phyloP scores from a whole-genome alignment of 163 green algal genomes.

The Chlamydomonas reinhardtii region DNA sequence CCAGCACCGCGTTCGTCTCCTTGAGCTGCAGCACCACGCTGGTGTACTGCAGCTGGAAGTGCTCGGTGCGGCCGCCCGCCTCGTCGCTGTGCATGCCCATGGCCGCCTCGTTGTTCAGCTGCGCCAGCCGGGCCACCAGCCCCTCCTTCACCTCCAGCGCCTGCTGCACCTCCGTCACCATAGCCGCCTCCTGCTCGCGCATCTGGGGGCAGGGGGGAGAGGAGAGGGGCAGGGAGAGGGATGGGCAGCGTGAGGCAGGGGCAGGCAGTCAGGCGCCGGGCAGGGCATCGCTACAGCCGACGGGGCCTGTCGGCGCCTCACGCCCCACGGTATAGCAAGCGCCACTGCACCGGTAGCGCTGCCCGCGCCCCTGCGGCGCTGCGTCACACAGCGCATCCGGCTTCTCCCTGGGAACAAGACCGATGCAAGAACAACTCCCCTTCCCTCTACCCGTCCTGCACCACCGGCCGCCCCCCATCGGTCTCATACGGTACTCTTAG shows the following conservation, averaged over 20 bases:
- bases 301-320: too few relatives aligned
- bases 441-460: too few relatives aligned
- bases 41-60: conserved; percentile 52
- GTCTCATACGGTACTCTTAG: too few relatives aligned
- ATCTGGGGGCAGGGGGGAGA: background rate
- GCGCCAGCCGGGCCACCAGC: conserved; percentile 71
- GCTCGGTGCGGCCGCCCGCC: conserved; percentile 12
- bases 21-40: conserved; percentile 51
- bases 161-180: conserved; percentile 20
- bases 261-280: too few relatives aligned
- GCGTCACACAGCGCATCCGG: too few relatives aligned
- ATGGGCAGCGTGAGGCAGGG: background rate
- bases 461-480: too few relatives aligned
- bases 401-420: too few relatives aligned
- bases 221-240: background rate
- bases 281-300: too few relatives aligned
- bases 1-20: conserved; percentile 51
- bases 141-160: conserved; percentile 68
- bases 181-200: conserved; percentile 25
- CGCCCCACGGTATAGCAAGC: too few relatives aligned
- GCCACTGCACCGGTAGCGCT: too few relatives aligned
- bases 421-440: too few relatives aligned
- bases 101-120: conserved; percentile 77
- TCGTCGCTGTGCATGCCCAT: conserved; percentile 56
- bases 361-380: too few relatives aligned